A percentile compares a stretch with the other conserved stretches of the same genome.
Evolutionary conservation across 1,284 basidiomycete genomes (phyloP).

Genomic region (Flammula alnicola): DNA sequence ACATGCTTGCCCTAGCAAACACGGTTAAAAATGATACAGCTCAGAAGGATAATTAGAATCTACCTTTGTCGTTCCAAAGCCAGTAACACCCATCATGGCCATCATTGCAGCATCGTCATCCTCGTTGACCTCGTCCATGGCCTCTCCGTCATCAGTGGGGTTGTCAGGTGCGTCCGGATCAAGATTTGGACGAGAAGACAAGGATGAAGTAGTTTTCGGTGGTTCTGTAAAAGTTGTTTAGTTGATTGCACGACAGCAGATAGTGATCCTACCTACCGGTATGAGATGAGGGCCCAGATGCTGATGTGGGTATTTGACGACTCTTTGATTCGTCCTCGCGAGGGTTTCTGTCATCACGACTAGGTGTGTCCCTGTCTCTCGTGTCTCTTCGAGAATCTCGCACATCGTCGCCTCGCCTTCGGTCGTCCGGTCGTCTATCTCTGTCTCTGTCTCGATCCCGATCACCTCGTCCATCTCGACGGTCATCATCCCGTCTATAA

Average conservation of each 20-base stretch:
- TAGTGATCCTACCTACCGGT: conserved; percentile 12
- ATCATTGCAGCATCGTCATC: conserved; percentile 87
- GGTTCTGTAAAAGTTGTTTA: conserved; percentile 24
- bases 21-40: not conserved
- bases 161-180: conserved; percentile 44
- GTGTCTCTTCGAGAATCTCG: conserved; percentile 37
- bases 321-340: conserved; percentile 26
- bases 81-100: conserved; percentile 87
- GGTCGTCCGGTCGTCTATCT: conserved; percentile 43
- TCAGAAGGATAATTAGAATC: not conserved
- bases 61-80: conserved; percentile 92
- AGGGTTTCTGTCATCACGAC: conserved; percentile 27
- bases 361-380: conserved; percentile 25
- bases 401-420: conserved; percentile 41
- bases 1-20: conserved; percentile 72
- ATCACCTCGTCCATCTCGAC: conserved; percentile 41
- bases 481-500: conserved; percentile 39
- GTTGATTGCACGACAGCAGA: not conserved
- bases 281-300: conserved; percentile 20
- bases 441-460: conserved; percentile 43
- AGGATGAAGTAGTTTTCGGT: conserved; percentile 25
- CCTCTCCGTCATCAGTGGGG: conserved; percentile 62
- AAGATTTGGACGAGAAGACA: conserved; percentile 36
- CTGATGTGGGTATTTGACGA: conserved; percentile 10
- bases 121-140: conserved; percentile 68